Evolutionary conservation across 441 rosid genomes (phyloP), one percentile per base, ranked within the genome.

Genomic region (Jatropha multifida): DNA sequence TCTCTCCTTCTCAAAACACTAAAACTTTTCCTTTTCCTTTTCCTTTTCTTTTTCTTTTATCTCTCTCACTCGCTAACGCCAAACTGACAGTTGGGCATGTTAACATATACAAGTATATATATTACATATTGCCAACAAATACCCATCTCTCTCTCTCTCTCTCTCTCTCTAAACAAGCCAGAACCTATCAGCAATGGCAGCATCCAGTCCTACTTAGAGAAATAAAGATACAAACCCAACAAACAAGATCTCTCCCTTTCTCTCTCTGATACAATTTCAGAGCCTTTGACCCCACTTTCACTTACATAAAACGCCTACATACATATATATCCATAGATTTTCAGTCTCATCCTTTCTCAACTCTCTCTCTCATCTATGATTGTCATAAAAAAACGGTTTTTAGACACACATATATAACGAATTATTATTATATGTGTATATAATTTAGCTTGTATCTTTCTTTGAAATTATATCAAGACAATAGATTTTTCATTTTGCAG

Each of bases 251-350:
- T 78, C 69, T 73, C 66, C 71, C 41, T 66, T 68, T 56, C 61
- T 61, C 26, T 74, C 77, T 81, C 85, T 83, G 84, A 72, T 76
- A 72, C 74, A 80, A 76, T 78, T 70, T 76, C 88, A 81, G 85
- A 77, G 75, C 38, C 68, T 71, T 83, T 65, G 85, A 83, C 84
- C 86, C 88, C 88, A 81, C 85, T 56, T 66, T 11, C 58, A 49
- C 76, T 54, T 65, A 41, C 70, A 76, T 69, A 80, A 75, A 74
- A 80, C 78, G 75, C 82, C 81, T 69, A 71, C 87, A 82, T 79
- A 73, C 65, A 74, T 38, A 73, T 38, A 73, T 71, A 60, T 73
- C 78, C 59, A 18, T 69, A 75, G 81, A 80, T 80, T 75, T 69
- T 44, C 65, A 73, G 18, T 51, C 5, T 46, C 42, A 17, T 26